These are phyloP conservation scores for Kwoniella botswanensis DNA, from an alignment of 768 basidiomycete species.

Conservation along the genomic window DNA sequence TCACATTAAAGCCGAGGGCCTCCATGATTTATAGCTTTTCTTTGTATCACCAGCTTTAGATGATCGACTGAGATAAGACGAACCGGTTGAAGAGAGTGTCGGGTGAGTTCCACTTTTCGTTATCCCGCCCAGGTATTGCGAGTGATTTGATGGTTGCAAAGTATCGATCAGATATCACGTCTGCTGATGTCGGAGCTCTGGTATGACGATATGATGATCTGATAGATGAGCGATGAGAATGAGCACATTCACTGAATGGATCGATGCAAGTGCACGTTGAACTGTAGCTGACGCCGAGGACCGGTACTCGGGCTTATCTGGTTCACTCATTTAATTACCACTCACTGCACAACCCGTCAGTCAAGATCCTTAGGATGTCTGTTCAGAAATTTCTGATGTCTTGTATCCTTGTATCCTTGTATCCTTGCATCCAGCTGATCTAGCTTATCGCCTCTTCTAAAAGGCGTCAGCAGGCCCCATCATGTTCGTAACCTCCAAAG, in stretches of 20 bases:
- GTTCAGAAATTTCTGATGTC: slow-evolving; percentile 4
- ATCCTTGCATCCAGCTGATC: background rate
- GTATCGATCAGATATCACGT: too few relatives aligned
- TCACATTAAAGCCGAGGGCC: slow-evolving; percentile 58
- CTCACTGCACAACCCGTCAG: too few relatives aligned
- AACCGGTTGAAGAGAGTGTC: too few relatives aligned
- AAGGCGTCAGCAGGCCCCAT: background rate
- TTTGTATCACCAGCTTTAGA: slow-evolving; percentile 2
- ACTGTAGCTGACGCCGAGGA: slow-evolving; percentile 5
- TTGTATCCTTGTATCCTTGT: background rate
- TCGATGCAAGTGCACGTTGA: background rate
- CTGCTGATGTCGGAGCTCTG: too few relatives aligned
- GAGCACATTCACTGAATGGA: background rate
- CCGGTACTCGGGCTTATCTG: slow-evolving; percentile 3
- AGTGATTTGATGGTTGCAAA: too few relatives aligned
- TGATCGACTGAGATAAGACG: background rate
- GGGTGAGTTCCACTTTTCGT: too few relatives aligned
- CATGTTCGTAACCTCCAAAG: slow-evolving; percentile 16
- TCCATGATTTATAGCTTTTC: slow-evolving; percentile 45
- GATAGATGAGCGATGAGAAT: background rate
- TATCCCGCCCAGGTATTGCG: too few relatives aligned
- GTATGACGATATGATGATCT: background rate
- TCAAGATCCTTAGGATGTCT: background rate
- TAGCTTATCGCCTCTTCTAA: too few relatives aligned
- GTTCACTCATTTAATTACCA: background rate